Conservation (phyloP, 1,139 yeast genomes). For the Yarrowia galli region DNA sequence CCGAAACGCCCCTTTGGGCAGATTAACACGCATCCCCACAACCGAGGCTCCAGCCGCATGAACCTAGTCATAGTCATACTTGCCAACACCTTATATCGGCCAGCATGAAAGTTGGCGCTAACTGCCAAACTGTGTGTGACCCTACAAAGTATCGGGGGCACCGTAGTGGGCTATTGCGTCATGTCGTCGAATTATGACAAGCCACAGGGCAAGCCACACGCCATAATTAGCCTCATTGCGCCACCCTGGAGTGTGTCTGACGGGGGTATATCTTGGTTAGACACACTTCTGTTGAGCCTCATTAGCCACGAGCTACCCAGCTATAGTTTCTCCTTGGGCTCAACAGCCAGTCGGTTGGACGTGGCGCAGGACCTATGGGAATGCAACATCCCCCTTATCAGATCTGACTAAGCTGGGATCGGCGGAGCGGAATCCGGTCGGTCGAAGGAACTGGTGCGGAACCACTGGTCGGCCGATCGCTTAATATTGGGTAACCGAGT, state of each 20-base stretch:
- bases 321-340: too few relatives aligned
- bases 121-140: background rate
- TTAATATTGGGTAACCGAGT: background rate
- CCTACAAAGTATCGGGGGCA: too few relatives aligned
- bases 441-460: background rate
- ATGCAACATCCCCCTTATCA: background rate
- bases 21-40: constrained; percentile 28
- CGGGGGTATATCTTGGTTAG: too few relatives aligned
- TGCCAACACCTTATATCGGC: background rate
- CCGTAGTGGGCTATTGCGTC: constrained; percentile 12
- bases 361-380: background rate
- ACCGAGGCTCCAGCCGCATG: constrained; percentile 38
- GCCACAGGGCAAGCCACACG: constrained; percentile 23
- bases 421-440: background rate
- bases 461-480: background rate
- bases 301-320: constrained; percentile 1
- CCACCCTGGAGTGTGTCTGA: constrained; percentile 5
- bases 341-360: too few relatives aligned
- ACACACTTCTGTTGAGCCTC: constrained; percentile 7
- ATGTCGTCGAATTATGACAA: background rate
- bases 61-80: constrained; percentile 26
- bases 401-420: constrained; percentile 23
- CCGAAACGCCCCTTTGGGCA: constrained; percentile 25
- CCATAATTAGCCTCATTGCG: constrained; percentile 15
- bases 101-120: constrained; percentile 29